These are phyloP conservation scores for Erigeron philadelphicus DNA, from an alignment of 140 eudicot genomes.

Conservation along the genomic window DNA sequence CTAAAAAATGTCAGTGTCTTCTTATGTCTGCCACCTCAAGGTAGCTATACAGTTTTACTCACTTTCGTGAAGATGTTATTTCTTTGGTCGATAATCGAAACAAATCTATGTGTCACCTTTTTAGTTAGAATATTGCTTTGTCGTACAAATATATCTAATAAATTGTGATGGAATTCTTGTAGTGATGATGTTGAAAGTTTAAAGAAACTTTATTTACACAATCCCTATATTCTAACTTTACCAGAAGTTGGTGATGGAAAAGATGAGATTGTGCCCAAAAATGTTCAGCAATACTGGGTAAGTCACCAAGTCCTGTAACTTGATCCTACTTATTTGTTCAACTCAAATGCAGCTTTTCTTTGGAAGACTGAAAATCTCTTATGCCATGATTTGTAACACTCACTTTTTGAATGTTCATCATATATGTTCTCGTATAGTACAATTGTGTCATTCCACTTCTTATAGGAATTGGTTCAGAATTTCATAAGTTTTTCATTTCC, in stretches of 20 bases:
- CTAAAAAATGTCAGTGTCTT: constrained; percentile 85
- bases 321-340: neutral
- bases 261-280: constrained; percentile 84
- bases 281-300: constrained; percentile 80
- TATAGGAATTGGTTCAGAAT: neutral
- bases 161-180: constrained; percentile 16
- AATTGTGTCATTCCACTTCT: neutral
- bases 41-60: constrained; percentile 22
- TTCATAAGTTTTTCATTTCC: neutral
- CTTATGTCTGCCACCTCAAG: constrained; percentile 98
- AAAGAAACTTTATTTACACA: constrained; percentile 81
- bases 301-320: constrained; percentile 19
- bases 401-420: neutral
- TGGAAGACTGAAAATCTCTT: too few species aligned
- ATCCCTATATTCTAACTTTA: constrained; percentile 79
- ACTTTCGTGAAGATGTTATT: neutral
- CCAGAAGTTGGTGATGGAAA: constrained; percentile 68
- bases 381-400: neutral
- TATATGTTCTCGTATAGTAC: neutral
- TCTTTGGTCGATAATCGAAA: neutral
- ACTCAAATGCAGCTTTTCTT: neutral
- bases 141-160: neutral
- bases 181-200: constrained; percentile 89
- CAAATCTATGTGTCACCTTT: neutral
- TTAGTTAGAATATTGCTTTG: neutral